Base-by-base conservation (phyloP, 495 filamentous ascomycete species). In the Podospora anserina region DNA sequence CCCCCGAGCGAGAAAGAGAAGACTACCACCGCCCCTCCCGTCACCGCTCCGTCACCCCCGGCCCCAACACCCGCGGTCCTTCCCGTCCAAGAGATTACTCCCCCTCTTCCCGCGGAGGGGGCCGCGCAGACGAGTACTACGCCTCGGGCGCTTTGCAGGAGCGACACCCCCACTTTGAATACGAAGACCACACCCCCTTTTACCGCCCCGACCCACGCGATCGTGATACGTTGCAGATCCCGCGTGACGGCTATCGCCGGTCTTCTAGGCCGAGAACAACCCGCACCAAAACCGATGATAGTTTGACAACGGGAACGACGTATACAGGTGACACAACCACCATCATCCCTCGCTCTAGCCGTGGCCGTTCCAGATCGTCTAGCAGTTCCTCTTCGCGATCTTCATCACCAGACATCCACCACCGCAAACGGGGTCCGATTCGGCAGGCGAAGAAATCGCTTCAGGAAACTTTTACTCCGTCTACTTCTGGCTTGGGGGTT, bases 401-500 rank as follows among this genome's bases (percentile, higher is more conserved):
- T 3, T 26, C 16, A 44, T 4, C 34, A 64, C n/a, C 23, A 16
- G 7, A 44, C 44, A 20, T 26, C 32, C 63, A 60, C 28, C 23
- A 11, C 28, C 59, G 27, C 54, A 1, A 30, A 6, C 60, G 13
- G 3, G 16, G 30, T 19, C 72, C 78, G 0, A 57, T 77, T 2
- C 67, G 72, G 49, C 78, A 77, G 63, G 76, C 78, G 7, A 71
- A 72, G 26, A 18, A 70, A 19, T 76, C 74, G 32, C 70, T 81
- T 57, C 65, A 76, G 20, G 66, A 61, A 19, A 70, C 66, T 56
- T 83, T 83, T 66, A 77, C 74, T 4, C 68, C 75, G 34, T 79
- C 81, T 0, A 77, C 76, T 3, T 74, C 79, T 0, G 82, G 81
- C 0, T 64, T 84, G 0, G 81, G 81, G 18, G 77, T 78, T 2